Conservation (phyloP, 768 basidiomycete genomes). For the Leccinum broughii region DNA sequence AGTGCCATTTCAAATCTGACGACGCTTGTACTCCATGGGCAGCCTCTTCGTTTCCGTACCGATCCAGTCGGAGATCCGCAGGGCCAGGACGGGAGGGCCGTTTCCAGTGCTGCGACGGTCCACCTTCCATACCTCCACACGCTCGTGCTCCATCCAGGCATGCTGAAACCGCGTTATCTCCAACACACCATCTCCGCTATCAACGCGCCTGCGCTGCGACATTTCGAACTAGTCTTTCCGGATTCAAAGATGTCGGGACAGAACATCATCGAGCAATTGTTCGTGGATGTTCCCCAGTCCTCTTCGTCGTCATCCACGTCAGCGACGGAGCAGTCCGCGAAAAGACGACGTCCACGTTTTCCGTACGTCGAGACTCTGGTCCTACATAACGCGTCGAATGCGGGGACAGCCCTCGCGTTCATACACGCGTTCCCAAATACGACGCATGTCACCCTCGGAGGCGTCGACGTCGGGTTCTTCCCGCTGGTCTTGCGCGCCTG, state of each 20-base stretch:
- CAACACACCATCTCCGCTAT: conserved; percentile 31
- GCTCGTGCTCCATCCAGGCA: conserved; percentile 31
- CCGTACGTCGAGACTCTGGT: conserved; percentile 30
- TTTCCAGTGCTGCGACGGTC: conserved; percentile 6
- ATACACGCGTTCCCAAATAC: conserved; percentile 29
- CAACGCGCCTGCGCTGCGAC: conserved; percentile 30
- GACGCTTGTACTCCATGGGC: conserved; percentile 30
- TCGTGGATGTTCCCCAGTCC: conserved; percentile 11
- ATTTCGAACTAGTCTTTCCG: conserved; percentile 35
- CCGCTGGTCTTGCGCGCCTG: conserved; percentile 16
- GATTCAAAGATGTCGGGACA: conserved; percentile 32
- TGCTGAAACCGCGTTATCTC: conserved; percentile 34
- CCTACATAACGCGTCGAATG: conserved; percentile 27
- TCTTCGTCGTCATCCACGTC: conserved; percentile 1
- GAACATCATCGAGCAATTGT: conserved; percentile 26
- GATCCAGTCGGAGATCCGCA: conserved; percentile 12
- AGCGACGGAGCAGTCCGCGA: neutral
- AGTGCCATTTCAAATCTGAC: conserved; percentile 26
- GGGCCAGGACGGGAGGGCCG: conserved; percentile 2
- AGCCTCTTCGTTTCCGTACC: conserved; percentile 29
- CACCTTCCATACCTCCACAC: conserved; percentile 30
- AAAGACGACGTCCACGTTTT: conserved; percentile 23
- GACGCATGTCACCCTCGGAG: conserved; percentile 24
- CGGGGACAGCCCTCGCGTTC: conserved; percentile 24
- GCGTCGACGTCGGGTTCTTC: conserved; percentile 29